Evolutionary conservation across 129 eudicot species (phyloP).

Genomic region (Apium graveolens): DNA sequence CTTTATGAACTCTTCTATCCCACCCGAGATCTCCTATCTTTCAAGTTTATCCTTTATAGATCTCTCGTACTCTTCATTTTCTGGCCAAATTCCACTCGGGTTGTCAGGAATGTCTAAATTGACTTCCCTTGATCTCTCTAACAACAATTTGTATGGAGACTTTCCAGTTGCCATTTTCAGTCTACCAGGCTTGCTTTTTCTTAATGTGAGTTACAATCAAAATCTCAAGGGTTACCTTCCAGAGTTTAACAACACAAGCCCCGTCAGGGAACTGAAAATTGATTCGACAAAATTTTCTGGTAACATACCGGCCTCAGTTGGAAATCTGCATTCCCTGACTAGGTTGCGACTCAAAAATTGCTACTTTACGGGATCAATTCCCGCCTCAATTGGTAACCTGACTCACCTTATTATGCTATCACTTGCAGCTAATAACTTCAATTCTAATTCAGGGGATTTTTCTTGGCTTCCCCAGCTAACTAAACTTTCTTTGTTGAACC

Average conservation of each 20-base stretch:
- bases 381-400: constrained; percentile 25
- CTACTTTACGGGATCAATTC: constrained; percentile 20
- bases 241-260: constrained; percentile 15
- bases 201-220: not conserved
- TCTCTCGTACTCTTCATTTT: not conserved
- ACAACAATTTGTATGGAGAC: constrained; percentile 7
- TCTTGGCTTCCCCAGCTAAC: constrained; percentile 16
- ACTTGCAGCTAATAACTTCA: not conserved
- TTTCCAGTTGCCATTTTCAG: constrained; percentile 18
- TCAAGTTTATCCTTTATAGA: not conserved
- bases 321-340: constrained; percentile 9
- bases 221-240: constrained; percentile 22
- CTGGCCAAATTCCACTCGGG: constrained; percentile 1
- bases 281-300: constrained; percentile 16
- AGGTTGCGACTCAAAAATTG: not conserved
- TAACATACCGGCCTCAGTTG: constrained; percentile 17
- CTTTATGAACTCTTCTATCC: constrained; percentile 12
- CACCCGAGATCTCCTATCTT: not conserved
- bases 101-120: not conserved
- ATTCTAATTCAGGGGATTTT: not conserved
- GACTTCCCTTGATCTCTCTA: constrained; percentile 13
- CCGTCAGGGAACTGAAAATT: constrained; percentile 4
- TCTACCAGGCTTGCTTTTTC: constrained; percentile 16
- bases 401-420: constrained; percentile 12
- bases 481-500: not conserved